Evolutionary conservation across 345 rosid species (phyloP), one percentile per base, ranked within the genome.

Genomic region (Linum usitatissimum): DNA sequence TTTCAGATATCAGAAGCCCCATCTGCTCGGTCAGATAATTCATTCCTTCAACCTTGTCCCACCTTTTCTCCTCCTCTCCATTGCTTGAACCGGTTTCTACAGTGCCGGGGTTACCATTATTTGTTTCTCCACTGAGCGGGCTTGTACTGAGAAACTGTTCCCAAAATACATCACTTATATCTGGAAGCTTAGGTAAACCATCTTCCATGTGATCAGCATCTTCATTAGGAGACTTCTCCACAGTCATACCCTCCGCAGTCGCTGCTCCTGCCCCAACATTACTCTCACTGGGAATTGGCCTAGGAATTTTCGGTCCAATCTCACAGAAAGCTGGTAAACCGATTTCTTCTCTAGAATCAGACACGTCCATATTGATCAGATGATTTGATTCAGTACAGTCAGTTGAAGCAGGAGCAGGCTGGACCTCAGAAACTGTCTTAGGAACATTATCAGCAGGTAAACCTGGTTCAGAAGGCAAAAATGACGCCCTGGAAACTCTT

Each of bases 131-230:
- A 34, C 38, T 34, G 38, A 34, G 38, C 3, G 68, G 51, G 49
- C 68, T 58, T 6, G 60, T 51, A 28, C 62, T 55, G 56, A 72
- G 72, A 55, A 72, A 68, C 48, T 72, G 76, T 49, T 72, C 76
- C 76, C 76, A 72, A 55, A 72, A 72, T 9, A 60, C 66, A 72
- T 72, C 72, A 59, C 66, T 82, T 75, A 62, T 71, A 62, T 80
- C 77, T 0, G 88, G 92, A 62, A 90, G 91, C 75, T 72, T 78
- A 61, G 81, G 75, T 30, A 57, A 67, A 53, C 62, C 84, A 36
- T 82, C 48, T 38, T 18, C 53, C 14, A 66, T n/a, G n/a, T n/a
- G n/a, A n/a, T n/a, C n/a, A n/a, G n/a, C n/a, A n/a, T n/a, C n/a
- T n/a, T n/a, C n/a, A n/a, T n/a, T n/a, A n/a, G n/a, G n/a, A n/a